Evolutionary conservation across 345 rosid genomes (phyloP), one percentile per base, ranked within the genome.

Genomic region (Dipteronia sinensis): DNA sequence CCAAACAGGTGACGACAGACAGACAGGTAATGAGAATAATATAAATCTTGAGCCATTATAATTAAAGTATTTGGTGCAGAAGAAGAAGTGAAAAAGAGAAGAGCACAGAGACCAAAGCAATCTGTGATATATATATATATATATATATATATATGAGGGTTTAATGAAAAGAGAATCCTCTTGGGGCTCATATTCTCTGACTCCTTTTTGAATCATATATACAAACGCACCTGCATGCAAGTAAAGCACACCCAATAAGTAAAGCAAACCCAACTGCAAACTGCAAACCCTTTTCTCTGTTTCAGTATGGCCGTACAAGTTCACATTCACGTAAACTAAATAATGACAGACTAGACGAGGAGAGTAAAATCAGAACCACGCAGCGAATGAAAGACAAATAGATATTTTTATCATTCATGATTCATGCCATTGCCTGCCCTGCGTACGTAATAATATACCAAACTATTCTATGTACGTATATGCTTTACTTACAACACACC

Each of bases 191-290:
- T 58, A 27, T 46, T 7, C 22, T 56, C 62, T 56, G 62, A 56
- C 61, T 47, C 53, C 16, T 13, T 49, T 49, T 49, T 49, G 55
- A 49, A 22, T 61, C 65, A 22, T 10, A 10, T n/a, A 9, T 3
- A 49, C 15, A 49, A 12, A 11, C 17, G 3, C 55, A 13, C 16
- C 20, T 58, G 63, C 63, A 58, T 58, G 22, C n/a, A 74, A 80
- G 83, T 71, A 70, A 77, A 74, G 34, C 75, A 70, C 73, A 22
- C 19, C 79, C 55, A 7, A 40, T 38, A 69, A 77, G 83, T 64
- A 69, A 77, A 12, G 69, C 76, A 56, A 55, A 2, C 0, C 4
- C 38, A 31, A 4, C 38, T 31, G 38, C 31, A 29, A 29, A 29
- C 31, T 29, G 31, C 38, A 31, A 31, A 31, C 38, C 5, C 1